Evolutionary conservation across 306 rosid genomes (phyloP).

Genomic region (Calophaca sinica): DNA sequence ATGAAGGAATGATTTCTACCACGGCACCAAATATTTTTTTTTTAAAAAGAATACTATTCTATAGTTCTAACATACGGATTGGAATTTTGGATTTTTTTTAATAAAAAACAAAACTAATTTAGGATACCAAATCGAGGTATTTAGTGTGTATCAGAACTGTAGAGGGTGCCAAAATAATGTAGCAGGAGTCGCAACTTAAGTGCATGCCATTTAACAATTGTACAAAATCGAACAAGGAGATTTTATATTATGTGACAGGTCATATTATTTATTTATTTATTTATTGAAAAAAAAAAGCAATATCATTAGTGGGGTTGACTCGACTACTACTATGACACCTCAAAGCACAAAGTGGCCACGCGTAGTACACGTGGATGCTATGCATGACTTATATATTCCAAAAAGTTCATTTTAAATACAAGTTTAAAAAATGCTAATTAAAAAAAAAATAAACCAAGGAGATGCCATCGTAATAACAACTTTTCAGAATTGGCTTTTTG

Average conservation of each 20-base stretch:
- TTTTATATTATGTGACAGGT: background rate
- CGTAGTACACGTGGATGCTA: constrained; percentile 36
- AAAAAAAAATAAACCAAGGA: too few species aligned
- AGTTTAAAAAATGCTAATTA: background rate
- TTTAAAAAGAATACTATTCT: background rate
- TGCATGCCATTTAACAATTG: background rate
- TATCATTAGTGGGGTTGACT: constrained; percentile 9
- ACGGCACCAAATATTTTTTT: background rate
- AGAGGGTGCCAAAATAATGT: too few species aligned
- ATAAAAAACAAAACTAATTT: too few species aligned
- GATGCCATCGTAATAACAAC: too few species aligned
- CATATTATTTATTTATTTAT: background rate
- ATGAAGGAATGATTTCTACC: background rate
- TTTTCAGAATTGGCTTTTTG: constrained; percentile 31
- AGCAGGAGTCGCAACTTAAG: background rate
- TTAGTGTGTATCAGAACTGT: background rate
- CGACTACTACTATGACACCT: constrained; percentile 5
- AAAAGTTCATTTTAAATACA: background rate
- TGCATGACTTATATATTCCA: background rate
- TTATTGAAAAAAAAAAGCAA: background rate
- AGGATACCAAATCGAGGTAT: too few species aligned
- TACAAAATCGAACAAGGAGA: background rate
- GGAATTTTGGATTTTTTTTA: background rate
- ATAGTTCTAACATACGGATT: background rate
- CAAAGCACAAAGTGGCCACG: background rate